These are phyloP conservation scores for Mycena albidolilacea DNA, from an alignment of 768 basidiomycete species.

Conservation along the genomic window DNA sequence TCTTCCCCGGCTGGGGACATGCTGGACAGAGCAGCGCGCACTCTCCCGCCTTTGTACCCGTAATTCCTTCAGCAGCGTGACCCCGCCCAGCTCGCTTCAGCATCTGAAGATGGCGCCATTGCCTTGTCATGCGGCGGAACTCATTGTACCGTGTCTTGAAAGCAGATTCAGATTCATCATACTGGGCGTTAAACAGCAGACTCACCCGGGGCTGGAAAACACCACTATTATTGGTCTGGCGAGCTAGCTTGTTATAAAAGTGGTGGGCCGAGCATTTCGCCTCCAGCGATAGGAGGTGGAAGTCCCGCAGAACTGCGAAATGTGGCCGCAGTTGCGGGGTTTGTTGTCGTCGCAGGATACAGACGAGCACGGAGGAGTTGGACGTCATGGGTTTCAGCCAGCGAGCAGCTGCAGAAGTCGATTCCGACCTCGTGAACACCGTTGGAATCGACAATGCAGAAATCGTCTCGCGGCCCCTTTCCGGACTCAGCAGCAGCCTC, in stretches of 20 bases:
- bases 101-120: slow-evolving; percentile 30
- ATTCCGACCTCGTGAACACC: slow-evolving; percentile 35
- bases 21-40: slow-evolving; percentile 31
- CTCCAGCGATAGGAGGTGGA: slow-evolving; percentile 28
- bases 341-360: slow-evolving; percentile 34
- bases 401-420: slow-evolving; percentile 35
- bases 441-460: slow-evolving; percentile 18
- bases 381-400: neutral
- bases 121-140: neutral
- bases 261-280: slow-evolving; percentile 37
- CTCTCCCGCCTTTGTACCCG: neutral
- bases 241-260: slow-evolving; percentile 35
- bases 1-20: slow-evolving; percentile 26
- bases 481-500: too few relatives aligned
- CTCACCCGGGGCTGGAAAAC: slow-evolving; percentile 5
- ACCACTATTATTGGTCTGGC: slow-evolving; percentile 32
- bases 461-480: neutral
- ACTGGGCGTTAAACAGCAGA: neutral
- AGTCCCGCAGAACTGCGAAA: slow-evolving; percentile 20
- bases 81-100: slow-evolving; percentile 17
- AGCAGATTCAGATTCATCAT: too few relatives aligned
- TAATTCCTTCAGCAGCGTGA: slow-evolving; percentile 17
- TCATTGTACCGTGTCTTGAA: neutral
- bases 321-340: slow-evolving; percentile 30
- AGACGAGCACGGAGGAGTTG: slow-evolving; percentile 28